Evolutionary conservation across 495 filamentous ascomycete species (phyloP), one percentile per base, ranked within the genome.

Genomic region (Penicillium psychrofluorescens): DNA sequence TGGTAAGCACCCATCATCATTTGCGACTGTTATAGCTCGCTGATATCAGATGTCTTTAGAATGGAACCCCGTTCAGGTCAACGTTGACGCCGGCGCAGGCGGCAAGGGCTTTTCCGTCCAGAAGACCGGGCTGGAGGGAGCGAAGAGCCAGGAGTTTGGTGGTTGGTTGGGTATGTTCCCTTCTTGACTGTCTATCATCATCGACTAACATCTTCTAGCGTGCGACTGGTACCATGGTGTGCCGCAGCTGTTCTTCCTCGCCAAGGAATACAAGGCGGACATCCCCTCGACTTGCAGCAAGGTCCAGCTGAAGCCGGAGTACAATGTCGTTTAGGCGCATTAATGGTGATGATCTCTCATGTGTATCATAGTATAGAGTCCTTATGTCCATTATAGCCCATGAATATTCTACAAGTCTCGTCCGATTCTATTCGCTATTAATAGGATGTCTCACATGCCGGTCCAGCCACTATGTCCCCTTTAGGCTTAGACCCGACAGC

Each of bases 101-200:
- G 44, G 41, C 4, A 38, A 13, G 1, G 63, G 59, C 2, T 69
- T 65, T 44, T 48, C 43, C 22, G 39, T 68, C 33, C 57, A 53
- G 29, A 46, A 30, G 0, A 53, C 45, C 22, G 59, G 59, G 6
- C 9, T 55, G 29, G 40, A 62, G 47, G 53, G 38, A 43, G 53
- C 40, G 31, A 16, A 29, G 10, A 38, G 38, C 14, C 41, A 36
- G 27, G 43, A 48, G 7, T 71, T 65, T 43, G 58, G 48, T 30
- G 62, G 68, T 4, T 71, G 68, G 68, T 44, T 67, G 5, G 64
- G 66, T 69, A 53, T 40, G 64, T 58, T 37, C 14, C 35, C 13
- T 27, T 11, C n/a, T 7, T 33, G 13, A 33, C 13, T 14, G 22
- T 28, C 31, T 22, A 22, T 29, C 31, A 28, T 7, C 11, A 16